These are phyloP conservation scores for Sclerotinia nivalis DNA, from an alignment of 2,329 filamentous ascomycete genomes.

Conservation along the genomic window DNA sequence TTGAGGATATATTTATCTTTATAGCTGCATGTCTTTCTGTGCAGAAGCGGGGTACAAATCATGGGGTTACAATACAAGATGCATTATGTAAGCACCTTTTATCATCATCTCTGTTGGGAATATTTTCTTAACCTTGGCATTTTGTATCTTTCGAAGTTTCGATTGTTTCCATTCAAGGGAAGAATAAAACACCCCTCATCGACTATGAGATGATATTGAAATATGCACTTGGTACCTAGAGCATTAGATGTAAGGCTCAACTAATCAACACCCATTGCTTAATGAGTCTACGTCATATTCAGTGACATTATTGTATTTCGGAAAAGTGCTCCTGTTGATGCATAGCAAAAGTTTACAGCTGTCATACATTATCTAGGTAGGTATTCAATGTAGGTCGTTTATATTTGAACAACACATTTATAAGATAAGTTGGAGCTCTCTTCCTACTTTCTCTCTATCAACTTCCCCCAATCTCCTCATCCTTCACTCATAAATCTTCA, in stretches of 20 bases:
- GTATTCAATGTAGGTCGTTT: background rate
- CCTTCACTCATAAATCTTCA: background rate
- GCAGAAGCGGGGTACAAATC: background rate
- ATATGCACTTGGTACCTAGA: background rate
- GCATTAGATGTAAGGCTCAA: background rate
- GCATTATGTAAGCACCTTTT: constrained; percentile 1
- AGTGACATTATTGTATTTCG: background rate
- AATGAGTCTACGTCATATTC: background rate
- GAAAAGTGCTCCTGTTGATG: background rate
- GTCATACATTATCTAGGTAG: background rate
- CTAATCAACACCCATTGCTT: background rate
- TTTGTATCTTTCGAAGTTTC: background rate
- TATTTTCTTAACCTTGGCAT: background rate
- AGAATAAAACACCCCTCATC: no score
- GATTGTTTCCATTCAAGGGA: background rate
- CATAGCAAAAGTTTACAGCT: background rate
- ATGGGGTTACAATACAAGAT: background rate
- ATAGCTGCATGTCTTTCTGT: background rate
- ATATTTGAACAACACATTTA: background rate
- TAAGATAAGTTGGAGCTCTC: background rate
- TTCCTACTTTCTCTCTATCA: background rate
- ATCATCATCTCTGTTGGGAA: background rate
- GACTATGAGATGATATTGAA: background rate
- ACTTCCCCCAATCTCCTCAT: background rate
- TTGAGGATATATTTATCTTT: background rate